Evolutionary conservation across 495 filamentous ascomycete species (phyloP).

Genomic region (Trichocladium antarcticum): DNA sequence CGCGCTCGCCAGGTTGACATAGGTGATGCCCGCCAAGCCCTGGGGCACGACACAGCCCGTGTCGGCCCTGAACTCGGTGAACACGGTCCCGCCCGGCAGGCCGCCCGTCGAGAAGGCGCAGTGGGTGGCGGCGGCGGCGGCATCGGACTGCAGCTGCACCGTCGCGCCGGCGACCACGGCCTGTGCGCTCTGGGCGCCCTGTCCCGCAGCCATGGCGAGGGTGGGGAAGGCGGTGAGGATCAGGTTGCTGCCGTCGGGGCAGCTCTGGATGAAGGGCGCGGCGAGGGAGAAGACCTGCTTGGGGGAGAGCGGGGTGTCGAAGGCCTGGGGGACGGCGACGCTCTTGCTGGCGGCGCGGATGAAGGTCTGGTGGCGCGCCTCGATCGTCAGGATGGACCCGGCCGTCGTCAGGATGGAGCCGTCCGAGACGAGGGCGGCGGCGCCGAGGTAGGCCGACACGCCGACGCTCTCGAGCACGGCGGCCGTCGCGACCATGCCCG

Average conservation of each 20-base stretch:
- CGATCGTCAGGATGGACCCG: constrained; percentile 49
- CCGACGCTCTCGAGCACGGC: constrained; percentile 52
- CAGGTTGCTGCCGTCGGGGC: constrained; percentile 48
- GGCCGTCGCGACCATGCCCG: constrained; percentile 49
- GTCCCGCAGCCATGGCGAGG: constrained; percentile 40
- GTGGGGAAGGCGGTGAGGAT: constrained; percentile 46
- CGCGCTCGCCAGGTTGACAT: constrained; percentile 41
- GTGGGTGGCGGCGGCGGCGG: constrained; percentile 34
- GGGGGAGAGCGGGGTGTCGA: constrained; percentile 48
- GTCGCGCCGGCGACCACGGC: constrained; percentile 36
- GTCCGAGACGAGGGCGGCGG: constrained; percentile 45
- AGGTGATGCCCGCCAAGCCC: constrained; percentile 43
- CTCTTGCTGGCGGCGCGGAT: constrained; percentile 40
- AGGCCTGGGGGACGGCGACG: constrained; percentile 46
- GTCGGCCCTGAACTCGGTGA: constrained; percentile 36
- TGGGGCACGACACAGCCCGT: constrained; percentile 42
- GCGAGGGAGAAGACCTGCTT: constrained; percentile 52
- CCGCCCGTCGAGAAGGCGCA: constrained; percentile 49
- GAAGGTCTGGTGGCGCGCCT: constrained; percentile 51
- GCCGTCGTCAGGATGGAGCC: constrained; percentile 44
- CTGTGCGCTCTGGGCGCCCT: constrained; percentile 30
- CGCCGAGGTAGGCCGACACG: constrained; percentile 52
- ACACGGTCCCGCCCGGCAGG: constrained; percentile 40
- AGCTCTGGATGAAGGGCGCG: constrained; percentile 50
- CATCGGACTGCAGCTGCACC: constrained; percentile 33